Evolutionary conservation across 2,329 filamentous ascomycete species (phyloP), one percentile per base, ranked within the genome.

Genomic region (Phoma sp.): DNA sequence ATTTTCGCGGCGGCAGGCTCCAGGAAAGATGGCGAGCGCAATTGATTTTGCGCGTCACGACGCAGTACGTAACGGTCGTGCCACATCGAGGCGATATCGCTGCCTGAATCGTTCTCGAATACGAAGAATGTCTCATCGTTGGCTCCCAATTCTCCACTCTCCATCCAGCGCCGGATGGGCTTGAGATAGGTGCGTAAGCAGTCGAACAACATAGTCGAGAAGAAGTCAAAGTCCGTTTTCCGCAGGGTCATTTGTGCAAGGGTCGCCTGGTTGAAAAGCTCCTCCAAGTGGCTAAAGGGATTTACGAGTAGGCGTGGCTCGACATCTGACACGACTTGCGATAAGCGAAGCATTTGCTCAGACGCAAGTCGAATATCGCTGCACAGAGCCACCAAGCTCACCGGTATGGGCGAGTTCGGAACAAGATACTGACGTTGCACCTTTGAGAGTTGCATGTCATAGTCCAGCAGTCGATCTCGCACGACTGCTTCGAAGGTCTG

Each of bases 111-210:
- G 3, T 81, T 78, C 53, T 88, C 82, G 2, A 82, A 82, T 4
- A 96, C 82, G 65, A 96, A 96, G 69, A 96, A 95, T 0, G 85
- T 82, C 57, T 85, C 85, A 60, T 92, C 87, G 1, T 82, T 81
- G 0, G 82, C 75, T 2, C 84, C 78, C 3, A 96, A 76, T 48
- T 86, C 84, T 0, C 93, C 93, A 33, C 85, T 82, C 64, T 91
- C 86, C 86, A 96, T 93, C 93, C 93, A 98, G 13, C 82, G 78
- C 32, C 87, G 83, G 39, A 97, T 88, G 0, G 92, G 90, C 35
- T 86, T 86, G 33, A 96, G 80, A 71, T 96, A 98, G 1, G 91
- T 86, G 52, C 87, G 84, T 54, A 97, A 89, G 68, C 91, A 96
- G 40, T 89, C 83, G 50, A 95, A 87, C 68, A 97, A 95, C 3